Conservation (phyloP, 306 rosid species). For the Arachis hypogaea region DNA sequence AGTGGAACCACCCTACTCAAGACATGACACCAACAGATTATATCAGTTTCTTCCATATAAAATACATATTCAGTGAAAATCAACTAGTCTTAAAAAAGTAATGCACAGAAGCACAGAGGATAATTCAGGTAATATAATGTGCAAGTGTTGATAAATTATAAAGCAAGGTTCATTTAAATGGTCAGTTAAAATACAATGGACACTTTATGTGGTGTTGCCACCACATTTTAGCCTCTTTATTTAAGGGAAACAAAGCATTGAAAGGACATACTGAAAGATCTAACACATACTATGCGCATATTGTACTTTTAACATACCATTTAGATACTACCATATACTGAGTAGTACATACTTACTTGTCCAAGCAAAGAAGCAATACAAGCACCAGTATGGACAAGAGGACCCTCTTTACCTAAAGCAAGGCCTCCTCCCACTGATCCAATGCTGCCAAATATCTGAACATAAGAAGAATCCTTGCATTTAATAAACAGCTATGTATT, state of each 20-base stretch:
- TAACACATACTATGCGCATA: neutral
- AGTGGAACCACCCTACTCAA: slow-evolving; percentile 84
- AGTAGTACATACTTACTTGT: slow-evolving; percentile 67
- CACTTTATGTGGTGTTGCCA: slow-evolving; percentile 18
- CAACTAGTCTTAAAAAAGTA: slow-evolving; percentile 25
- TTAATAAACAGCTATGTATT: slow-evolving; percentile 25
- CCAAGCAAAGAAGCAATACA: slow-evolving; percentile 98
- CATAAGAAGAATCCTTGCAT: slow-evolving; percentile 39
- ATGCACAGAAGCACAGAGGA: slow-evolving; percentile 23
- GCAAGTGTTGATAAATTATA: slow-evolving; percentile 12
- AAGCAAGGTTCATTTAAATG: slow-evolving; percentile 27
- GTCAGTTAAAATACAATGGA: slow-evolving; percentile 20
- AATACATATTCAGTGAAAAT: slow-evolving; percentile 11
- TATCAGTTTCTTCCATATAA: slow-evolving; percentile 34
- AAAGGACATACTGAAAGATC: slow-evolving; percentile 29
- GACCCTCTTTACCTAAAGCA: slow-evolving; percentile 99
- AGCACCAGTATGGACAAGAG: slow-evolving; percentile 99
- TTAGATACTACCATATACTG: slow-evolving; percentile 18
- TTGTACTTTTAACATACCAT: slow-evolving; percentile 28
- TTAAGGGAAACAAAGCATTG: slow-evolving; percentile 5
- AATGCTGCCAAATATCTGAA: slow-evolving; percentile 94
- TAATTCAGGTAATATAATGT: neutral
- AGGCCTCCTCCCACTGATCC: slow-evolving; percentile 99
- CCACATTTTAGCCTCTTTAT: neutral
- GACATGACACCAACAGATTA: slow-evolving; percentile 41